Base-by-base conservation (phyloP, 257 asterid genomes). In the Knoxia roxburghii region DNA sequence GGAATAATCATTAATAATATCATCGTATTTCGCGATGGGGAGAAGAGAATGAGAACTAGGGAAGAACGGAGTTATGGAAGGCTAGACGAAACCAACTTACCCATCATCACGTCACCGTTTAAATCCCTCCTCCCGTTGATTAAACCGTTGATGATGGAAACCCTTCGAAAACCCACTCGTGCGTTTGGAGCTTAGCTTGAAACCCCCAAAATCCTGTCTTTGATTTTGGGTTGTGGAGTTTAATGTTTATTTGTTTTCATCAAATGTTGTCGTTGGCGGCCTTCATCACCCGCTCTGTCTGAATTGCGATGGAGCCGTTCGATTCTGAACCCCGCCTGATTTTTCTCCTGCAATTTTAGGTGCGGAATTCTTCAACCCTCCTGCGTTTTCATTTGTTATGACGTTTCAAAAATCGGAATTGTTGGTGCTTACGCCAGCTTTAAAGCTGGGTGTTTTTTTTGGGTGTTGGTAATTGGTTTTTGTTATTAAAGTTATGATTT, bases 121-220 rank as follows among this genome's bases (percentile, higher is more conserved):
- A 46, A 33, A 32, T 59, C 15, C 23, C 15, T 9, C 33, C 8
- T 33, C 15, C 46, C 46, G 26, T 15, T 33, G 62, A 33, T 32
- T 48, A 39, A 65, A 65, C 86, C 87, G 86, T 87, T 59, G 45
- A 23, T 63, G 89, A 75, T 77, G 79, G 74, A 73, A 68, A 61
- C 83, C 35, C 77, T 63, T 33, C 8, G 29, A 23, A 62, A 54
- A 70, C 59, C 64, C 73, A 76, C 83, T 67, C 73, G 56, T 63
- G 72, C 46, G 35, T 32, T 45, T 40, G 50, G 67, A 10, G 27
- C 69, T 61, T 49, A 35, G 45, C 65, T 40, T 37, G 9, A 37
- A 13, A 20, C 52, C 57, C 49, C 27, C 57, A 35, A 37, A 4
- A 9, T 37, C 41, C 41, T 37, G n/a, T 10, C 40, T 35, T 57